Conservation (phyloP, 2,329 filamentous ascomycete species). For the Phaeosphaeriaceae sp. region DNA sequence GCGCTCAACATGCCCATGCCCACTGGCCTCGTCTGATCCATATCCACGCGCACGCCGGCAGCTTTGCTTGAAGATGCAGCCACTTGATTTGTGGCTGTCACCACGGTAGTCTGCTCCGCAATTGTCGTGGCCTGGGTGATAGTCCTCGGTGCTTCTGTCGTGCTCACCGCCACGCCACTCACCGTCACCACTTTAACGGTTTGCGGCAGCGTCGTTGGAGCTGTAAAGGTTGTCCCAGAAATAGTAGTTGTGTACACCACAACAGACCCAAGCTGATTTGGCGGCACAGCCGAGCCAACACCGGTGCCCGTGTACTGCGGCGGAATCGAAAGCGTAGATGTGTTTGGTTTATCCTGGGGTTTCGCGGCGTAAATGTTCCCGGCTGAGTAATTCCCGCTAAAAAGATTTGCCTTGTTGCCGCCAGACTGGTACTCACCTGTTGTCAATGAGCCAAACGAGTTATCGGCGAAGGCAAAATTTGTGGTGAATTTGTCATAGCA, state of each 20-base stretch:
- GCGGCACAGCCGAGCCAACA: conserved; percentile 55
- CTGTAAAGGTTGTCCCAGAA: conserved; percentile 33
- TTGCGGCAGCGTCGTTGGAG: conserved; percentile 27
- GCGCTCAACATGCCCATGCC: conserved; percentile 34
- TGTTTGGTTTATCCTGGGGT: conserved; percentile 52
- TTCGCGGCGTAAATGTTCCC: conserved; percentile 55
- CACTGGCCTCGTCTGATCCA: conserved; percentile 26
- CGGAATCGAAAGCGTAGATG: conserved; percentile 52
- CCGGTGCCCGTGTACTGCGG: conserved; percentile 55
- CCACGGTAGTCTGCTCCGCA: conserved; percentile 22
- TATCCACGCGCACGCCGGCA: background rate
- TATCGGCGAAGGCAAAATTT: conserved; percentile 56
- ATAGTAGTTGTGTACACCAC: conserved; percentile 45
- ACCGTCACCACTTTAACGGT: conserved; percentile 26
- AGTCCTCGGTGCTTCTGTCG: conserved; percentile 27
- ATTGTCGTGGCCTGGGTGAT: conserved; percentile 32
- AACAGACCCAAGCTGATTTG: conserved; percentile 50
- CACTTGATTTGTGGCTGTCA: conserved; percentile 23
- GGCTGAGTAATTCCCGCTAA: conserved; percentile 54
- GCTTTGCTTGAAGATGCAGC: conserved; percentile 23
- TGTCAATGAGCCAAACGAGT: conserved; percentile 55
- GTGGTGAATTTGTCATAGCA: conserved; percentile 62
- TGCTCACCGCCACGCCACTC: conserved; percentile 22
- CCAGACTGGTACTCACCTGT: conserved; percentile 52
- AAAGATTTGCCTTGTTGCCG: conserved; percentile 51